phyloP scores from a whole-genome alignment of 192 early-diverging fungal genomes.

The Blastocladiella britannica region DNA sequence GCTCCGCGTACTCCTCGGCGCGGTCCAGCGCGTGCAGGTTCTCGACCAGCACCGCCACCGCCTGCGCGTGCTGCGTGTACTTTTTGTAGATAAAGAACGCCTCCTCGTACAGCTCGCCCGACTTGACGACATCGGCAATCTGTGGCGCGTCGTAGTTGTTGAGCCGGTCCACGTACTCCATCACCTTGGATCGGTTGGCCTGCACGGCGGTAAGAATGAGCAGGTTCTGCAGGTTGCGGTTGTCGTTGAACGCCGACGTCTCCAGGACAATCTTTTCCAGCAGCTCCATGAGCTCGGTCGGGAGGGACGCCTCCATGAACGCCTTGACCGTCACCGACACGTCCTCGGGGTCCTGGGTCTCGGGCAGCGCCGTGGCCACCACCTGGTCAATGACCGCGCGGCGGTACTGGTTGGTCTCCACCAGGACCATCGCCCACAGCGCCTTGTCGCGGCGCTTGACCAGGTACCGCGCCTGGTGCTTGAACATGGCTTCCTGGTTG shows the following conservation, averaged over 20 bases:
- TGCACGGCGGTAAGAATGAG: conserved; percentile 93
- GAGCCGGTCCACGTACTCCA: conserved; percentile 86
- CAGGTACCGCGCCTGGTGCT: conserved; percentile 93
- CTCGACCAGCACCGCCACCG: conserved; percentile 77
- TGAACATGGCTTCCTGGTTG: conserved; percentile 97
- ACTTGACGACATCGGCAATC: conserved; percentile 88
- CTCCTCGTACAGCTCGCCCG: conserved; percentile 76
- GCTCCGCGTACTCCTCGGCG: conserved; percentile 88
- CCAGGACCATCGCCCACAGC: conserved; percentile 71
- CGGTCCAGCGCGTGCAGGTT: conserved; percentile 85
- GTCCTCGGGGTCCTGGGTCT: conserved; percentile 90
- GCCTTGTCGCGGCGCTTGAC: conserved; percentile 65
- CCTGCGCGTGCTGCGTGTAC: conserved; percentile 69
- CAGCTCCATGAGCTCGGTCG: conserved; percentile 90
- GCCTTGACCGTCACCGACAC: conserved; percentile 95
- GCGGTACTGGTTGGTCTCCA: conserved; percentile 55
- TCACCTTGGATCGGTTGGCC: conserved; percentile 76
- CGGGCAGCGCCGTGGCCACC: conserved; percentile 74
- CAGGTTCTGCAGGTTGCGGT: conserved; percentile 91
- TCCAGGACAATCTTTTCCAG: conserved; percentile 92
- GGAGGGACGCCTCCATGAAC: conserved; percentile 89
- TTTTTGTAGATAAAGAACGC: conserved; percentile 93
- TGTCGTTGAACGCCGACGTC: conserved; percentile 76
- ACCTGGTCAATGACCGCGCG: conserved; percentile 84
- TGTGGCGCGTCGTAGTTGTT: conserved; percentile 94